Conservation (phyloP, 768 basidiomycete genomes). For the Coprinellus micaceus region DNA sequence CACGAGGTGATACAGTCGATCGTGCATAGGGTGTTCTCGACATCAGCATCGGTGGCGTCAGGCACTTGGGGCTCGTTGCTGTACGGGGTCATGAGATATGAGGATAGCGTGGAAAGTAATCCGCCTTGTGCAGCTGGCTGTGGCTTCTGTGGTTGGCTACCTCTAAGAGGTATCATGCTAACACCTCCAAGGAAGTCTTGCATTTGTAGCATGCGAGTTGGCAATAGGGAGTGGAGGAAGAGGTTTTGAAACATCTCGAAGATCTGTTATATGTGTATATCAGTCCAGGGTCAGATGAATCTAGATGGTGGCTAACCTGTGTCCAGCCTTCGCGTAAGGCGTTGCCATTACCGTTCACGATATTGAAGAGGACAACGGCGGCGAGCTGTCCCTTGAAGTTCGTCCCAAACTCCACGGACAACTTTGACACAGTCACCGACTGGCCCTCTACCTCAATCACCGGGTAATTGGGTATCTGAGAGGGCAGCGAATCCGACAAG, state of each 20-base stretch:
- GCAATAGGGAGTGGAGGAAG: conserved; percentile 90
- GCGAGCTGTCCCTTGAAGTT: conserved; percentile 95
- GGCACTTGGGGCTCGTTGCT: conserved; percentile 76
- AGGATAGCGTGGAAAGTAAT: conserved; percentile 87
- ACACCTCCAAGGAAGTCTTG: conserved; percentile 97
- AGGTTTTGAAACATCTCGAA: conserved; percentile 98
- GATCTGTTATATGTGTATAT: conserved; percentile 50
- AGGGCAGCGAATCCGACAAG: conserved; percentile 66
- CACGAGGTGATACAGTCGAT: conserved; percentile 95
- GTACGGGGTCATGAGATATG: conserved; percentile 96
- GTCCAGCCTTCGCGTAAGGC: conserved; percentile 94
- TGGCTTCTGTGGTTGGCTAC: conserved; percentile 61
- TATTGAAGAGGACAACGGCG: conserved; percentile 95
- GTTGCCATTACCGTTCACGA: conserved; percentile 93
- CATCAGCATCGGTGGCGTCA: conserved; percentile 85
- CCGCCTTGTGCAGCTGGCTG: conserved; percentile 80
- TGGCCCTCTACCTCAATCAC: conserved; percentile 88
- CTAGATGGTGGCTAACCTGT: conserved; percentile 47
- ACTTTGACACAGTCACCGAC: conserved; percentile 81
- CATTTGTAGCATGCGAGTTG: conserved; percentile 90
- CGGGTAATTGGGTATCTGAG: conserved; percentile 79
- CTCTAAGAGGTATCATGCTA: conserved; percentile 86
- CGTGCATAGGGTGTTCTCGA: conserved; percentile 92
- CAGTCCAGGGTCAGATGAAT: neutral
- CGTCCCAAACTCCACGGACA: conserved; percentile 91